Conservation (phyloP, 805 yeast genomes). For the Blastobotrys mokoenaii region DNA sequence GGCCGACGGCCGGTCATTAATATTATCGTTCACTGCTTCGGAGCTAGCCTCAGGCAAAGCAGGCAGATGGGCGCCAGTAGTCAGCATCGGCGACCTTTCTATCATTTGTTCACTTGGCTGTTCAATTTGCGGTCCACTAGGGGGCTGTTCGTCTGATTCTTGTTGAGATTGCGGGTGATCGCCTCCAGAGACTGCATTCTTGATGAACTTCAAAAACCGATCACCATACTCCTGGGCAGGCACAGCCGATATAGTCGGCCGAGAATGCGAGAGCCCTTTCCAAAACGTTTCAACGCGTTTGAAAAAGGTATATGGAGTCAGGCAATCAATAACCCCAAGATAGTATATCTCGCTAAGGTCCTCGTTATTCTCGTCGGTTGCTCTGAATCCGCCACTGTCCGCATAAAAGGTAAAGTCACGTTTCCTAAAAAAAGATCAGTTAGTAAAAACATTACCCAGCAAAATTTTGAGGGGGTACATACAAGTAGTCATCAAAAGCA, state of each 20-base stretch:
- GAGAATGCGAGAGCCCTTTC: conserved; percentile 62
- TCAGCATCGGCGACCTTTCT: too few species aligned
- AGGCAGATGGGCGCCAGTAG: too few species aligned
- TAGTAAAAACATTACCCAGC: too few species aligned
- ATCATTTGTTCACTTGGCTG: too few species aligned
- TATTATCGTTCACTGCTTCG: too few species aligned
- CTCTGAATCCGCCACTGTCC: conserved; percentile 77
- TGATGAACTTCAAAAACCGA: conserved; percentile 68
- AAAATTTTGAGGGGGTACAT: too few species aligned
- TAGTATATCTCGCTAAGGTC: conserved; percentile 69
- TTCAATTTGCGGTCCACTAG: too few species aligned
- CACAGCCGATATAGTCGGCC: conserved; percentile 72
- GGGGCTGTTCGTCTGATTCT: too few species aligned
- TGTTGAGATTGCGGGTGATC: background rate
- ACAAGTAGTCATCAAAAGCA: conserved; percentile 10
- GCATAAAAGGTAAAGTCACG: conserved; percentile 52
- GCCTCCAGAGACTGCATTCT: conserved; percentile 8
- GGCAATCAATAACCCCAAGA: conserved; percentile 88
- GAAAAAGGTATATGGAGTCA: conserved; percentile 51
- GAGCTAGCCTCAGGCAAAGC: too few species aligned
- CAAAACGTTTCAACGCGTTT: conserved; percentile 81
- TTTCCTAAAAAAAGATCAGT: conserved; percentile 2
- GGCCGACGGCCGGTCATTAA: too few species aligned
- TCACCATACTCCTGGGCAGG: conserved; percentile 90
- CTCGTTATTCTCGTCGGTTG: conserved; percentile 55